Conservation (phyloP, 495 filamentous ascomycete species). For the Tuber microsphaerosporum region DNA sequence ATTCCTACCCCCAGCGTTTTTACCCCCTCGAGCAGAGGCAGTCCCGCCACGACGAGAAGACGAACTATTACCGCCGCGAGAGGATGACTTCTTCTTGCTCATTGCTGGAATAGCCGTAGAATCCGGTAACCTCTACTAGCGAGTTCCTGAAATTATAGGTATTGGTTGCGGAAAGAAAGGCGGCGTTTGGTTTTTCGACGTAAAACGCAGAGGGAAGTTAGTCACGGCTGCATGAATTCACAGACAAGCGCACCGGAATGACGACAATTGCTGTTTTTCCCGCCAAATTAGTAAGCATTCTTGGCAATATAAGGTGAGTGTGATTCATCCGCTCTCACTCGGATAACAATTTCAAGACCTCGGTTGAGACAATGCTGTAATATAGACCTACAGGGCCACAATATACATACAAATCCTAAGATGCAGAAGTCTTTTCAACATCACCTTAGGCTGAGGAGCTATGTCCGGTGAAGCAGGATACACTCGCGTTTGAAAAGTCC, state of each 20-base stretch:
- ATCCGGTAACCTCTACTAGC: not conserved
- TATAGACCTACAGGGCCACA: not conserved
- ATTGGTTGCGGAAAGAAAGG: not conserved
- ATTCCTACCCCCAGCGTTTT: not conserved
- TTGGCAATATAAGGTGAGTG: not conserved
- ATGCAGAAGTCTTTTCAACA: not conserved
- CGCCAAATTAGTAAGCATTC: not conserved
- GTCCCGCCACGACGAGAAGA: not conserved
- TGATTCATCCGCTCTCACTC: not conserved
- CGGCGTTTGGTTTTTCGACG: not conserved
- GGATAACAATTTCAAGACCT: not conserved
- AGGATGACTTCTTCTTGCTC: slow-evolving; percentile 4
- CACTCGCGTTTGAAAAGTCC: too few relatives aligned
- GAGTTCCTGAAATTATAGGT: not conserved
- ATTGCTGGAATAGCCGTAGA: not conserved
- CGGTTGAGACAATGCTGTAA: not conserved
- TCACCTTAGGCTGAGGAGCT: not conserved
- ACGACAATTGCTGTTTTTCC: not conserved
- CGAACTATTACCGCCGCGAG: not conserved
- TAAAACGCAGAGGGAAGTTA: not conserved
- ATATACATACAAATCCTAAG: not conserved
- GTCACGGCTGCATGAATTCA: not conserved
- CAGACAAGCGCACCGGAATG: not conserved
- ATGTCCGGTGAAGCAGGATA: not conserved
- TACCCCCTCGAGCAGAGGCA: not conserved